Percentiles rank a stretch among this genome's conserved stretches.
Conservation (phyloP, 2,329 filamentous ascomycete species). For the Lasiodiplodia citricola region DNA sequence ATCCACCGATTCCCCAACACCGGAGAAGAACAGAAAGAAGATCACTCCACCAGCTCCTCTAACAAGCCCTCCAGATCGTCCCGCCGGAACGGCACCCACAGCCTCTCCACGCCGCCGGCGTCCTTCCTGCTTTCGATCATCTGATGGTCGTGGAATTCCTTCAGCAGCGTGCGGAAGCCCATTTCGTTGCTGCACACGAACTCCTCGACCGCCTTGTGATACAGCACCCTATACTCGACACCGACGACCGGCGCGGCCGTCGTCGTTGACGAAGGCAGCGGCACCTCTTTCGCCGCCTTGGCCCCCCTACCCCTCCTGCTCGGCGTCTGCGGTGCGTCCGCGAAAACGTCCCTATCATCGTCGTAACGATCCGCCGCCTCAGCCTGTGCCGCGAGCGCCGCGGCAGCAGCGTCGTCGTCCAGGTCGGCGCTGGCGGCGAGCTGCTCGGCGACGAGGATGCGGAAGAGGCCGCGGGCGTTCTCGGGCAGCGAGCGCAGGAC, state of each 20-base stretch:
- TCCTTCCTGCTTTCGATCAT: slow-evolving; percentile 94
- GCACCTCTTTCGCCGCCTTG: slow-evolving; percentile 34
- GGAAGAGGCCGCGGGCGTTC: slow-evolving; percentile 87
- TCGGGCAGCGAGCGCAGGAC: slow-evolving; percentile 89
- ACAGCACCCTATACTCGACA: slow-evolving; percentile 88
- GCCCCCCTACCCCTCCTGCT: slow-evolving; percentile 33
- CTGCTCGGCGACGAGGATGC: slow-evolving; percentile 83
- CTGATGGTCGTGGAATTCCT: slow-evolving; percentile 98
- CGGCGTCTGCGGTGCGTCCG: slow-evolving; percentile 33
- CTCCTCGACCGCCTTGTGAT: slow-evolving; percentile 94
- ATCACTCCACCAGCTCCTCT: slow-evolving; percentile 66
- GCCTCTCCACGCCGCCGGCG: slow-evolving; percentile 78
- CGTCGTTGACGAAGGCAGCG: slow-evolving; percentile 27
- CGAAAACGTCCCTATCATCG: slow-evolving; percentile 10
- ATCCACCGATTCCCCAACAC: background rate
- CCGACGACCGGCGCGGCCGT: slow-evolving; percentile 59
- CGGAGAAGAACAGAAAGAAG: too few relatives aligned
- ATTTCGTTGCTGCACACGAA: slow-evolving; percentile 98
- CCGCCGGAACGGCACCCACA: slow-evolving; percentile 83
- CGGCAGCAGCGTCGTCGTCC: slow-evolving; percentile 51
- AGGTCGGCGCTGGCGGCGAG: slow-evolving; percentile 68
- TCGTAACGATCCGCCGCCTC: slow-evolving; percentile 41
- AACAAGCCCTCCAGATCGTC: slow-evolving; percentile 89
- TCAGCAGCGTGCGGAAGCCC: slow-evolving; percentile 89
- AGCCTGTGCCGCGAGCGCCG: slow-evolving; percentile 39